A percentile compares a stretch with the other conserved stretches of the same genome.
Conservation (phyloP, 139 green algal species). For the Monoraphidium neglectum region DNA sequence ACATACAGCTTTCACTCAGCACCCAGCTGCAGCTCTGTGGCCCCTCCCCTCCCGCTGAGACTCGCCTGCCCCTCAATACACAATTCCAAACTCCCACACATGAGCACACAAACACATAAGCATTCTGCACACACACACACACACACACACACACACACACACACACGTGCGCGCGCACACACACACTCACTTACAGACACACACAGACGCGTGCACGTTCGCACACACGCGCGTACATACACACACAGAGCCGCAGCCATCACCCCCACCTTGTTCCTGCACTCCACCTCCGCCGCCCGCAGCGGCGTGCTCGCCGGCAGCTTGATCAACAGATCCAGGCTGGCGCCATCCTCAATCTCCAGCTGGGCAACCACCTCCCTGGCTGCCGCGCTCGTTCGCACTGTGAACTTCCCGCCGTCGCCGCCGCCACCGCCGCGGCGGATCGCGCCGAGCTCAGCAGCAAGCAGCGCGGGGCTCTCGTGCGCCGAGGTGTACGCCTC, state of each 20-base stretch:
- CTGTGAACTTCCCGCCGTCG: constrained; percentile 52
- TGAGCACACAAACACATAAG: not conserved
- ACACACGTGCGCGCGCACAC: no score
- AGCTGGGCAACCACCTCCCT: constrained; percentile 77
- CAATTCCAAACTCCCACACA: not conserved
- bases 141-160: not conserved
- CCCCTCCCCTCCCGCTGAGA: no score
- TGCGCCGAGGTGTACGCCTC: constrained; percentile 79
- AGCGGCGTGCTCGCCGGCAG: constrained; percentile 85
- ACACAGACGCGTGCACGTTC: no score
- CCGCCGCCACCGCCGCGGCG: not conserved
- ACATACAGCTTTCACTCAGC: no score
- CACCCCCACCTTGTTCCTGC: constrained; percentile 49
- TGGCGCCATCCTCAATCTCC: constrained; percentile 83
- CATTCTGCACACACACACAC: not conserved
- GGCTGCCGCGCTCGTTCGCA: constrained; percentile 47
- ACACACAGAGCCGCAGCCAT: not conserved
- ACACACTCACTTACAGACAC: no score
- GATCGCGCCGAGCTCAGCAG: constrained; percentile 69
- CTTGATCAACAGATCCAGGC: constrained; percentile 82
- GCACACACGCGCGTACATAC: no score
- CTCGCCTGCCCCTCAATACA: not conserved
- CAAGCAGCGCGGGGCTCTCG: constrained; percentile 82
- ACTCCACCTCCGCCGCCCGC: constrained; percentile 71
- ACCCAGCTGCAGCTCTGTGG: no score